Evolutionary conservation across 805 yeast genomes (phyloP).

Genomic region (Wickerhamiella azymoides): DNA sequence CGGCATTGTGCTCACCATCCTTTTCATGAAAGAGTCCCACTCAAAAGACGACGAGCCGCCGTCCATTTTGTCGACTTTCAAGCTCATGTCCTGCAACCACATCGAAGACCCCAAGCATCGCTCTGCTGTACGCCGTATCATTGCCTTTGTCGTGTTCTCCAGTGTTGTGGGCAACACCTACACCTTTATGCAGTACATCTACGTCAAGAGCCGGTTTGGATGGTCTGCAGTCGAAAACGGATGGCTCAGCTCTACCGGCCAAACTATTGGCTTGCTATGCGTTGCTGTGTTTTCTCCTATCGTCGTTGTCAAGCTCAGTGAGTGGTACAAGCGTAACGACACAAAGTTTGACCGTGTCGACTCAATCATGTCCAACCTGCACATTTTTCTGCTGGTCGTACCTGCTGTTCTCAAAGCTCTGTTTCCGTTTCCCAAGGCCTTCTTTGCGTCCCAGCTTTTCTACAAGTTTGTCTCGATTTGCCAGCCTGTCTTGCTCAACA

Average conservation of each 20-base stretch:
- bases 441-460: neutral
- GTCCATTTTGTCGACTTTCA: neutral
- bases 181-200: neutral
- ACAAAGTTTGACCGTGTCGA: neutral
- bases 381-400: neutral
- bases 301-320: neutral
- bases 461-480: neutral
- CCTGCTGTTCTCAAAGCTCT: neutral
- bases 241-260: neutral
- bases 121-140: neutral
- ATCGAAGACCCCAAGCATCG: neutral
- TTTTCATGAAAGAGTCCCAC: neutral
- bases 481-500: neutral
- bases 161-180: neutral
- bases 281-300: neutral
- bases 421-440: neutral
- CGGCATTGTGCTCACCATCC: neutral
- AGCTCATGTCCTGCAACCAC: neutral
- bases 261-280: neutral
- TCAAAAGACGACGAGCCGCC: neutral
- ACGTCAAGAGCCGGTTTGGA: neutral
- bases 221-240: conserved; percentile 1
- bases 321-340: neutral
- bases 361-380: neutral
- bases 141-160: neutral